Evolutionary conservation across 2,329 filamentous ascomycete genomes (phyloP), one percentile per base, ranked within the genome.

Genomic region (Corniculantispora saksenae): DNA sequence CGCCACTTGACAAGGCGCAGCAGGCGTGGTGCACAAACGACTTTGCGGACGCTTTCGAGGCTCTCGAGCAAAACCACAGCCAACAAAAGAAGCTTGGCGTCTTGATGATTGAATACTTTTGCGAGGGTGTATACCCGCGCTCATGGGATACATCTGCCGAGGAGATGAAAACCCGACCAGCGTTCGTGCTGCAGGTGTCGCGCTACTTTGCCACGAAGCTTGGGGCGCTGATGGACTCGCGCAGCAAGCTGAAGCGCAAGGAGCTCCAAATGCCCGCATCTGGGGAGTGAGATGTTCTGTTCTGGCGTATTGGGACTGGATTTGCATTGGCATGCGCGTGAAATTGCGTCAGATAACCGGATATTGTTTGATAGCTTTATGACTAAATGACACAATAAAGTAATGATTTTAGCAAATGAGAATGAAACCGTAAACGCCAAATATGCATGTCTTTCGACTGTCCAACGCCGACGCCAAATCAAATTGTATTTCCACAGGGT

Each of bases 41-140:
- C 67, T 78, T 78, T 69, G 76, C 75, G 9, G 73, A 77, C 32
- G 76, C 69, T 8, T 78, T 73, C 63, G 76, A 78, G 66, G 74
- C 73, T 0, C 67, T 78, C 19, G 65, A 70, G 51, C 56, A 64
- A 29, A 66, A 61, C 3, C 69, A 76, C 21, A n/a, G 43, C 5
- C 32, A 35, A 1, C 75, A 76, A 66, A 61, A 45, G 38, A 67
- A 66, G 6, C 66, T 78, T 10, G 70, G 63, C 3, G 54, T 64
- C 5, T 61, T 48, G 12, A 70, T 78, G 55, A 67, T 77, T n/a
- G 66, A 68, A 10, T 77, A 77, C 57, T 77, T 78, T 60, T 73
- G 71, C 61, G 75, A 73, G 51, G 74, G 74, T 7, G 68, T 77
- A 45, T 70, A 68, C 55, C 76, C 71, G 66, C 55, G 57, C 0